Conservation (phyloP, 1,139 yeast genomes). For the Casaregolazyma lundiana region DNA sequence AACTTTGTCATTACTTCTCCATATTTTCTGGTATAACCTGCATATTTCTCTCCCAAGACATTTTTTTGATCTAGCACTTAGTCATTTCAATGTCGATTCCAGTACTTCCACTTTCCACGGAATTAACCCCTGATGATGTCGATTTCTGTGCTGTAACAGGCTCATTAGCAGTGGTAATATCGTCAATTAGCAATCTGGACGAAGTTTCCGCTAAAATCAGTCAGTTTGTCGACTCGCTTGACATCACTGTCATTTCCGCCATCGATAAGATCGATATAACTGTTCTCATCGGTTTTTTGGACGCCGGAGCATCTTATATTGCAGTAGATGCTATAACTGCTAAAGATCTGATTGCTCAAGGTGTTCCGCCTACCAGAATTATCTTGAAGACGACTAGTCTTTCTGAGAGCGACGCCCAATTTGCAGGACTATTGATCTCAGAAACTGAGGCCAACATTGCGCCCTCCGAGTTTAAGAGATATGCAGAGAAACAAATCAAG, state of each 20-base stretch:
- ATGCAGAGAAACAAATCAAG: slow-evolving; percentile 10
- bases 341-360: slow-evolving; percentile 40
- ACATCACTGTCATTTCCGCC: slow-evolving; percentile 10
- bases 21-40: slow-evolving; percentile 1
- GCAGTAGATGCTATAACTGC: slow-evolving; percentile 41
- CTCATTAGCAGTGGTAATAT: slow-evolving; percentile 5
- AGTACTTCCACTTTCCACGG: slow-evolving; percentile 9
- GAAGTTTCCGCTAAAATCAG: background rate
- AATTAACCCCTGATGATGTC: slow-evolving; percentile 5
- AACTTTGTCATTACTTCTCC: background rate
- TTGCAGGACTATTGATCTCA: slow-evolving; percentile 8
- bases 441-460: slow-evolving; percentile 2
- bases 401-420: slow-evolving; percentile 2
- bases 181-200: slow-evolving; percentile 4
- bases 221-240: slow-evolving; percentile 7
- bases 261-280: slow-evolving; percentile 35
- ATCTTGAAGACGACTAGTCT: slow-evolving; percentile 36
- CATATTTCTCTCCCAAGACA: background rate
- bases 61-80: background rate
- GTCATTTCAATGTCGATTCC: slow-evolving; percentile 10
- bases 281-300: slow-evolving; percentile 51
- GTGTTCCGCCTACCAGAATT: slow-evolving; percentile 59
- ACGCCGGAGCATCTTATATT: slow-evolving; percentile 59
- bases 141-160: slow-evolving; percentile 7
- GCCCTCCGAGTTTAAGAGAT: background rate